Conservation (phyloP, 257 asterid species). For the Nicotiana noctiflora region DNA sequence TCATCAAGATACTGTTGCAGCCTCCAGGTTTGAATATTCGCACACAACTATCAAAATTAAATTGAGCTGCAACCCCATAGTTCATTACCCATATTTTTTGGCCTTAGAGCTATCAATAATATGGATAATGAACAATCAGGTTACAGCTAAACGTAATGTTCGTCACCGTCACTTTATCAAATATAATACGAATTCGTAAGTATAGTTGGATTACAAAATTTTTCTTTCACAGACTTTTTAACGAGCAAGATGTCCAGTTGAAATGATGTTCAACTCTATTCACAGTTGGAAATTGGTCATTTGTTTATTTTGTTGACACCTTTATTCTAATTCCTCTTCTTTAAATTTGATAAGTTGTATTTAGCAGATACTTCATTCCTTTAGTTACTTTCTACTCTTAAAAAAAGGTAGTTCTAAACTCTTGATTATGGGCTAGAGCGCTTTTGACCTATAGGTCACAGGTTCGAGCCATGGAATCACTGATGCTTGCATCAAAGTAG, state of each 20-base stretch:
- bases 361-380: not conserved
- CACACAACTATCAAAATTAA: not conserved
- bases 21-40: not conserved
- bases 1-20: not conserved
- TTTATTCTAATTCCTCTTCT: not conserved
- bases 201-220: not conserved
- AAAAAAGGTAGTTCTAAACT: not conserved
- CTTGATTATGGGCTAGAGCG: not conserved
- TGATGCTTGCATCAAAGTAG: too few relatives aligned
- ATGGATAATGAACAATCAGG: not conserved
- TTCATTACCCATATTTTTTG: too few relatives aligned
- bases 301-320: not conserved
- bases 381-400: not conserved
- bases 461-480: too few relatives aligned
- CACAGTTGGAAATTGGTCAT: not conserved
- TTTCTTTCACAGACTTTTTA: not conserved
- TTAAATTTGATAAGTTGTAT: not conserved
- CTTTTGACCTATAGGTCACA: not conserved
- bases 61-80: too few relatives aligned
- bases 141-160: not conserved
- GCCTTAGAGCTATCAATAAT: too few relatives aligned
- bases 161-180: not conserved
- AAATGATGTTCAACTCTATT: not conserved
- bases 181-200: not conserved
- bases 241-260: not conserved